Evolutionary conservation across 257 asterid genomes (phyloP), one percentile per base, ranked within the genome.

Genomic region (Leptodermis oblonga): DNA sequence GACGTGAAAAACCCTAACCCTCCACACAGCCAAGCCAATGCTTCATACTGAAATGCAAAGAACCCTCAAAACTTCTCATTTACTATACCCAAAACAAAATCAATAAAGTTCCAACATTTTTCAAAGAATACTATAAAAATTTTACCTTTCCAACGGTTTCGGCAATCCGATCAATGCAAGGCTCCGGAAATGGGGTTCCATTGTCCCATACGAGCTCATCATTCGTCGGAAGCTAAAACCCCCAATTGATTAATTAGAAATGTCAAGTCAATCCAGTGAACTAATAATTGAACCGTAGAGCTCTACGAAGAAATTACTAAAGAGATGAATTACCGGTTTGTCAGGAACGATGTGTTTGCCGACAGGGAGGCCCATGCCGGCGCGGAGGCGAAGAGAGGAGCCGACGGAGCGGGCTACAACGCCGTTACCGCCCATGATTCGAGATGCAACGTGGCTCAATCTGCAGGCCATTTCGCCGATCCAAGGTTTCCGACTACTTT

Each of bases 361-460:
- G 67, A 88, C 97, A 55, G 96, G 96, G 64, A 90, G 93, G 33
- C 98, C 96, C 98, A 92, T 90, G 68, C 97, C 97, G 76, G 98
- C 74, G 43, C 96, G 92, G 54, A 76, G 88, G 18, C 98, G 95
- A 70, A 92, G 84, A 42, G 98, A 90, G 37, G 92, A 78, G 45
- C 87, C 80, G 53, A 80, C 82, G 70, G 98, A 85, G 65, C 93
- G 93, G 9, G 90, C 68, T 28, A 87, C 93, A 20, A 84, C 84
- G 65, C 89, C 89, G 80, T 81, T 88, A 22, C 92, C 96, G 54
- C 96, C 97, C 95, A 92, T 80, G 77, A 92, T 88, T 48, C 83
- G 88, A 39, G 95, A 88, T 48, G 95, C 96, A 22, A 82, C 88
- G 73, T 84, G 83, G 81, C 82, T 82, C 80, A 92, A 73, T 68